phyloP scores from a whole-genome alignment of 2,329 filamentous ascomycete genomes.

The Xylaria sp. region DNA sequence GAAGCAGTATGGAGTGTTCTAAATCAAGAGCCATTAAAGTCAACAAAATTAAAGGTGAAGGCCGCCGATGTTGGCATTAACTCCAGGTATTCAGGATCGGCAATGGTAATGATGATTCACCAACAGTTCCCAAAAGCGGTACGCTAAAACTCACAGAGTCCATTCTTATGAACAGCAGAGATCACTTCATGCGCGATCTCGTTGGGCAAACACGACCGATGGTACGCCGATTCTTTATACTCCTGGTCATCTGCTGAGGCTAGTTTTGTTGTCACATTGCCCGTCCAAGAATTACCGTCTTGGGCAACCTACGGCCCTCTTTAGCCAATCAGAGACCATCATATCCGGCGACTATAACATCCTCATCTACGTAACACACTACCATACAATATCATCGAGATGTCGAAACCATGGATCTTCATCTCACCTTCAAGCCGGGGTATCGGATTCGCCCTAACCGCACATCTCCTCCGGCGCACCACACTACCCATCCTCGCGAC shows the following conservation, averaged over 20 bases:
- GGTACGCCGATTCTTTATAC: too few species aligned
- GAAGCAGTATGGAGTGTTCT: background rate
- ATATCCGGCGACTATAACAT: background rate
- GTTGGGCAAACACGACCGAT: background rate
- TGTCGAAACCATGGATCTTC: conserved; percentile 63
- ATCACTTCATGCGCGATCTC: background rate
- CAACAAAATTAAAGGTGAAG: background rate
- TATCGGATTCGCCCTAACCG: conserved; percentile 60
- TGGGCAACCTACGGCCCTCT: conserved; percentile 9
- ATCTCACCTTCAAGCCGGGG: conserved; percentile 60
- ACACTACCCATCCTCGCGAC: conserved; percentile 60
- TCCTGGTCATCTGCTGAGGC: too few species aligned
- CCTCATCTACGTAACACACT: background rate
- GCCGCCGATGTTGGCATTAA: background rate
- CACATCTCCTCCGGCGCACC: conserved; percentile 59
- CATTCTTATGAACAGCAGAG: background rate
- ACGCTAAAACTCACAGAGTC: background rate
- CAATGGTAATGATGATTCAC: conserved; percentile 24
- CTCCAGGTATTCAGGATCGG: background rate
- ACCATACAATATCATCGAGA: conserved; percentile 33
- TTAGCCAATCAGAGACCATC: conserved; percentile 22
- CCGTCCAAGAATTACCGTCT: conserved; percentile 32
- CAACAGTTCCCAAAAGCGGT: background rate
- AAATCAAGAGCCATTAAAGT: background rate
- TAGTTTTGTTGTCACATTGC: background rate